These are phyloP conservation scores for Suillus cothurnatus DNA, from an alignment of 768 basidiomycete species.

Conservation along the genomic window DNA sequence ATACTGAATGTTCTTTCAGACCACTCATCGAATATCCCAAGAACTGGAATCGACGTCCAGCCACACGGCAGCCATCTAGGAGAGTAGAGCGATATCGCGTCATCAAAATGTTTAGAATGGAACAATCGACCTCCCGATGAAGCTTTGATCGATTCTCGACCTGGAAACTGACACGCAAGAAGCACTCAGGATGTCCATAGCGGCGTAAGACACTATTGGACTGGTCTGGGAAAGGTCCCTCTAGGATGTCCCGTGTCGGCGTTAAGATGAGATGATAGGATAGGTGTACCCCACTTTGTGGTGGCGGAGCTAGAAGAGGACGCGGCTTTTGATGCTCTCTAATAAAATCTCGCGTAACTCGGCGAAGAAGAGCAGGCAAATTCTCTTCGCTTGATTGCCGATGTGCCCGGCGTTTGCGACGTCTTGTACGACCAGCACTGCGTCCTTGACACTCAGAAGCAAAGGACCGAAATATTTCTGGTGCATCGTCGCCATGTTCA, in stretches of 20 bases:
- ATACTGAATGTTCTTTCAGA: constrained; percentile 49
- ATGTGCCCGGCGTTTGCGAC: not conserved
- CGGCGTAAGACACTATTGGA: constrained; percentile 41
- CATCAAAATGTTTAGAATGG: constrained; percentile 33
- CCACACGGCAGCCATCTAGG: constrained; percentile 38
- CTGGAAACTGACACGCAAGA: constrained; percentile 51
- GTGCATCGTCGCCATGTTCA: constrained; percentile 18
- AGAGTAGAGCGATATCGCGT: constrained; percentile 37
- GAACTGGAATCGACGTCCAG: constrained; percentile 47
- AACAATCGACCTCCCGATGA: constrained; percentile 27
- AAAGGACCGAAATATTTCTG: constrained; percentile 28
- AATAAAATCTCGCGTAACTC: constrained; percentile 22
- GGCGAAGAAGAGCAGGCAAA: constrained; percentile 19
- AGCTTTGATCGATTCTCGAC: constrained; percentile 46
- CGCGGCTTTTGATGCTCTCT: constrained; percentile 25
- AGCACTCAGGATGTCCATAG: constrained; percentile 42
- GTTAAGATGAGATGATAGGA: constrained; percentile 43
- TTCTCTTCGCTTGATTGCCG: not conserved
- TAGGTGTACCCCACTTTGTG: constrained; percentile 26
- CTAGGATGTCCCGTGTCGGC: constrained; percentile 39
- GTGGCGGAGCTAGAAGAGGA: constrained; percentile 25
- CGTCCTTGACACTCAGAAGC: constrained; percentile 21
- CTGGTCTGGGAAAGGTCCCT: constrained; percentile 41
- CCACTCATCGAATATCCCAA: constrained; percentile 58
- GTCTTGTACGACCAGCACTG: not conserved